A percentile compares a stretch with the other conserved stretches of the same genome.
Conservation (phyloP, 2,329 filamentous ascomycete species). For the Ophiognomonia clavigignenti-juglandacearum region DNA sequence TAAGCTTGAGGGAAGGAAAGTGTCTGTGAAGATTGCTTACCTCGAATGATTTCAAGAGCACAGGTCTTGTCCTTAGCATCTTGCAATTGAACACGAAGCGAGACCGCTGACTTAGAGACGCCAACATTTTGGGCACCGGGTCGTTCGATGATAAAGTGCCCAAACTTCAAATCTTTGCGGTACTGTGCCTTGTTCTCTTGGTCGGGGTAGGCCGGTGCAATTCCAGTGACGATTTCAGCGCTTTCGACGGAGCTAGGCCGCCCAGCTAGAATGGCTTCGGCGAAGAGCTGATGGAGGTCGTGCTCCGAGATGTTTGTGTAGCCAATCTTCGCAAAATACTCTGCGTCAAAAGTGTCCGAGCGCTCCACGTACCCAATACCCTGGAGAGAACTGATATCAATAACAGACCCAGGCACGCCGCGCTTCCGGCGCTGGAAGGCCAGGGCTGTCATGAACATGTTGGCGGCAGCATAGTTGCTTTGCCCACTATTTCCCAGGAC, state of each 20-base stretch:
- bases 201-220: too few species aligned
- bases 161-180: too few species aligned
- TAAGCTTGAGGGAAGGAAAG: too few species aligned
- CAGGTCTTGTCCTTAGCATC: too few species aligned
- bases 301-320: conserved; percentile 23
- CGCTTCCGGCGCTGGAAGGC: conserved; percentile 23
- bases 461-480: conserved; percentile 31
- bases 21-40: too few species aligned
- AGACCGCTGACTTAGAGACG: too few species aligned
- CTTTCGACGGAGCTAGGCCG: background rate
- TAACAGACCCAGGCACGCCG: conserved; percentile 25
- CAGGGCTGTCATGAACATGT: conserved; percentile 28
- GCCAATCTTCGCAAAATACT: conserved; percentile 26
- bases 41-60: too few species aligned
- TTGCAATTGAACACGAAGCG: too few species aligned
- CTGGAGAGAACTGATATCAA: conserved; percentile 30
- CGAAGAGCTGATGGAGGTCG: conserved; percentile 37
- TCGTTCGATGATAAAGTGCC: too few species aligned
- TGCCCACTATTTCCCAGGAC: conserved; percentile 24
- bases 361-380: conserved; percentile 25
- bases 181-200: too few species aligned
- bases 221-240: background rate
- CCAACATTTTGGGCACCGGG: too few species aligned
- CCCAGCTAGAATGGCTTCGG: conserved; percentile 31
- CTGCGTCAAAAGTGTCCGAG: background rate